Base-by-base conservation (phyloP, 208 protist genomes). In the Trypanosoma congolense region DNA sequence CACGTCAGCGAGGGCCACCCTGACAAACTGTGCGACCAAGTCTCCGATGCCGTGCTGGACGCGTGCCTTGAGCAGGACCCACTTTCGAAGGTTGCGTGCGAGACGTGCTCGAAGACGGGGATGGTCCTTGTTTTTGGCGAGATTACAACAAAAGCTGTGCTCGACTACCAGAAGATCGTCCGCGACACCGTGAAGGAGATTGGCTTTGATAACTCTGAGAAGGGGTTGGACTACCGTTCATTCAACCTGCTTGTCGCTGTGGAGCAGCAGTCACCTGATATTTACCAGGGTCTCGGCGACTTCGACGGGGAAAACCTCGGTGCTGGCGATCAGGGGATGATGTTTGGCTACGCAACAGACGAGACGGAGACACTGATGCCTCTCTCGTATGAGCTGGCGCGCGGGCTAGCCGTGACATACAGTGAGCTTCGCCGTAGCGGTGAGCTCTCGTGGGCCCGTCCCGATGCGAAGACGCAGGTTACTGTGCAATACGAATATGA, bases 341-440 rank as follows among this genome's bases (percentile, higher is more conserved):
- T 99, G 98, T 99, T 99, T 69, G 98, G 98, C 55, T 99, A 99
- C 74, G 98, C 98, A 31, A 97, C 96, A 45, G 89, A 99, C 76
- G 98, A 99, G 87, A 99, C 97, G 42, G 70, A 76, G 61, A 90
- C 97, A 63, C 56, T 98, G 25, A 98, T 99, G 94, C 98, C 98
- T 50, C 68, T 99, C 40, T 96, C 97, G 46, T 97, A 98, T 14
- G 35, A 40, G 35, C 35, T 40, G 35, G 35, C 35, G 35, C 35
- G 35, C 35, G 10, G 35, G 10, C 35, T 40, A n/a, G 35, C 35
- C 10, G 35, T 40, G 35, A 40, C 8, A 14, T 40, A 40, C 35
- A 40, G 35, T 14, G 35, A 40, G 35, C 35, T 40, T 8, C 35
- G 35, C 10, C 35, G 35, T 14, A 40, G 35, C 14, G 35, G 35